Evolutionary conservation across 2,329 filamentous ascomycete genomes (phyloP), one percentile per base, ranked within the genome.

Genomic region (Exophiala sideris): DNA sequence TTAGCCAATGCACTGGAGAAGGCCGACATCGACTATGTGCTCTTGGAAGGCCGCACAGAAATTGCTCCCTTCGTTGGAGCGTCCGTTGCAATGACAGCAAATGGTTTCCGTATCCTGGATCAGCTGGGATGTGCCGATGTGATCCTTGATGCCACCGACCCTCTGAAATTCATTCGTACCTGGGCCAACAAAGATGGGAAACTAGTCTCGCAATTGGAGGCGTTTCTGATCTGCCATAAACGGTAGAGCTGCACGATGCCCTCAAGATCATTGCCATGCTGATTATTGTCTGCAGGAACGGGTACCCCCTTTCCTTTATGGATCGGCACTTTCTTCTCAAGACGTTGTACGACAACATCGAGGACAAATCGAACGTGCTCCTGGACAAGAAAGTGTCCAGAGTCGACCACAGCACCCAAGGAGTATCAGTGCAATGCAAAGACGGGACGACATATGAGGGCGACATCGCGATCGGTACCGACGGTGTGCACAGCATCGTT

Each of bases 401-500:
- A 21, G 32, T 56, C 12, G 50, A 53, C 5, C 49, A 48, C 21
- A 33, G 24, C 12, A n/a, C 21, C 9, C 20, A 60, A 4, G 65
- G 64, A 1, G 68, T 69, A 1, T 56, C 52, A 2, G 68, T 73
- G 8, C 57, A 56, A 9, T 70, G 68, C 33, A 61, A 57, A 2
- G 71, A 75, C 51, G 71, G 72, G 4, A 63, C 63, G 0, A 42
- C 59, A 1, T 68, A 70, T 54, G 18, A 57, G 0, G 73, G 70
- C 0, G 64, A 70, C 54, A 59, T 77, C n/a, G 52, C 73, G 4
- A 63, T 76, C 16, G 75, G 73, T 6, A 71, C 73, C 10, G 75
- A 77, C 52, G 75, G 75, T n/a, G 70, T 71, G 1, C 70, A 73
- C 53, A 75, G 72, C 58, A 66, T 57, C 18, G 67, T 68, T 3